A percentile compares a stretch with the other conserved stretches of the same genome.
Conservation (phyloP, 2,329 filamentous ascomycete genomes). For the Aspergillus sp. region DNA sequence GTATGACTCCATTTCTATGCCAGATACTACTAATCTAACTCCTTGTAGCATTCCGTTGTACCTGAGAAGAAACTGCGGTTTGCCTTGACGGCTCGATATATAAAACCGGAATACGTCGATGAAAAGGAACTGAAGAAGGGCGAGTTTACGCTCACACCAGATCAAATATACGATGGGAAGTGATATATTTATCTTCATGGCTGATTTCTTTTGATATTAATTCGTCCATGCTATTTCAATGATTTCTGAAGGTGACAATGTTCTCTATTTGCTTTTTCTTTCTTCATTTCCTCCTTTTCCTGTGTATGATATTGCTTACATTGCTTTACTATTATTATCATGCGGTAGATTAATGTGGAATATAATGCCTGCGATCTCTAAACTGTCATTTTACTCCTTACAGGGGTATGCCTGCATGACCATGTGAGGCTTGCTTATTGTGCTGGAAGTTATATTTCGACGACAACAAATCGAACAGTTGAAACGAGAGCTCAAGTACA, state of each 20-base stretch:
- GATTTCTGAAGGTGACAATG: background rate
- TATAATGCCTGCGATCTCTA: too few species aligned
- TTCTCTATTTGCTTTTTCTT: background rate
- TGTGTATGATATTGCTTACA: background rate
- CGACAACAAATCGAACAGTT: too few species aligned
- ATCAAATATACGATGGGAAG: constrained; percentile 27
- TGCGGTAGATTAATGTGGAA: too few species aligned
- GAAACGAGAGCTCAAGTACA: too few species aligned
- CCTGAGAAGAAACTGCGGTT: constrained; percentile 29
- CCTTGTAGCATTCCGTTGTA: constrained; percentile 24
- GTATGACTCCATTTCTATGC: constrained; percentile 13
- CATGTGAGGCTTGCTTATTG: too few species aligned
- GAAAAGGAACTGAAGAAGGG: constrained; percentile 22
- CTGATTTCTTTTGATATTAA: background rate
- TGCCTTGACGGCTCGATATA: constrained; percentile 31
- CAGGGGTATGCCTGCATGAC: too few species aligned
- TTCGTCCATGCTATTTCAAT: background rate
- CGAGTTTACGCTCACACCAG: constrained; percentile 15
- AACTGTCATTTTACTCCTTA: too few species aligned
- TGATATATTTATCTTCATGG: constrained; percentile 7
- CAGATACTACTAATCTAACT: background rate
- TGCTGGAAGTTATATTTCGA: too few species aligned
- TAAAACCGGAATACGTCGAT: constrained; percentile 21
- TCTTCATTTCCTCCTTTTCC: background rate
- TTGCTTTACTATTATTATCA: too few species aligned